A percentile compares a stretch with the other conserved stretches of the same genome.
phyloP scores from a whole-genome alignment of 805 yeast genomes.

The Yarrowia keelungensis region DNA sequence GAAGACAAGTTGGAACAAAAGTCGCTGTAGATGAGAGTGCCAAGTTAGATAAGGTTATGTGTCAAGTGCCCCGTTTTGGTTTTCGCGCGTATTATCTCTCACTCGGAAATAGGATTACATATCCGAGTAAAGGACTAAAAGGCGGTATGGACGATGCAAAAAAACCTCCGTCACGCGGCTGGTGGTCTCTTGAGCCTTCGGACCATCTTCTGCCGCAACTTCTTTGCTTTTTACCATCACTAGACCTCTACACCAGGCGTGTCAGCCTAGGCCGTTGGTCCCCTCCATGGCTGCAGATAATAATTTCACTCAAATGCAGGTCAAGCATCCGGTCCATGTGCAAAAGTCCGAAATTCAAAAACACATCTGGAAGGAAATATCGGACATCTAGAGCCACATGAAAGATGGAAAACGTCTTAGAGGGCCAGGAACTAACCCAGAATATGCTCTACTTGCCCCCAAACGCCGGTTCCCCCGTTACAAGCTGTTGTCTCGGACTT shows the following conservation, averaged over 20 bases:
- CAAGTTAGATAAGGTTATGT: slow-evolving; percentile 35
- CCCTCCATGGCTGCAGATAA: slow-evolving; percentile 34
- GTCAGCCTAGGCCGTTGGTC: slow-evolving; percentile 24
- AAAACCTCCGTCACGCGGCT: slow-evolving; percentile 14
- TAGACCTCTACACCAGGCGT: neutral
- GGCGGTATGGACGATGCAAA: neutral
- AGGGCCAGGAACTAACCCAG: too few species aligned
- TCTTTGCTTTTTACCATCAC: neutral
- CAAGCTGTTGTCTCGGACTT: slow-evolving; percentile 16
- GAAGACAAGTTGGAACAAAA: slow-evolving; percentile 21
- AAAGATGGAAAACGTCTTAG: neutral
- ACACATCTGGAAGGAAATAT: neutral
- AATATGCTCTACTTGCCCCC: neutral
- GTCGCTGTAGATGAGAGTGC: slow-evolving; percentile 30
- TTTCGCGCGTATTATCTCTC: slow-evolving; percentile 37
- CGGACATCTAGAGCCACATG: neutral
- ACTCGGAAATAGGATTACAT: slow-evolving; percentile 34
- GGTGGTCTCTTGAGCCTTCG: neutral
- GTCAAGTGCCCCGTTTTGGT: slow-evolving; percentile 36
- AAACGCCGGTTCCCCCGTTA: too few species aligned
- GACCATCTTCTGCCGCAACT: too few species aligned
- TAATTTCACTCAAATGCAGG: slow-evolving; percentile 37
- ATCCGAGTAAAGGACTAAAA: slow-evolving; percentile 33
- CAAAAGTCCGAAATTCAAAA: slow-evolving; percentile 34
- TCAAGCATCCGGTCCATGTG: slow-evolving; percentile 35